Percentiles rank a stretch among this genome's conserved stretches.
Evolutionary conservation across 208 protist genomes (phyloP).

Genomic region (Acanthamoeba castellanii): DNA sequence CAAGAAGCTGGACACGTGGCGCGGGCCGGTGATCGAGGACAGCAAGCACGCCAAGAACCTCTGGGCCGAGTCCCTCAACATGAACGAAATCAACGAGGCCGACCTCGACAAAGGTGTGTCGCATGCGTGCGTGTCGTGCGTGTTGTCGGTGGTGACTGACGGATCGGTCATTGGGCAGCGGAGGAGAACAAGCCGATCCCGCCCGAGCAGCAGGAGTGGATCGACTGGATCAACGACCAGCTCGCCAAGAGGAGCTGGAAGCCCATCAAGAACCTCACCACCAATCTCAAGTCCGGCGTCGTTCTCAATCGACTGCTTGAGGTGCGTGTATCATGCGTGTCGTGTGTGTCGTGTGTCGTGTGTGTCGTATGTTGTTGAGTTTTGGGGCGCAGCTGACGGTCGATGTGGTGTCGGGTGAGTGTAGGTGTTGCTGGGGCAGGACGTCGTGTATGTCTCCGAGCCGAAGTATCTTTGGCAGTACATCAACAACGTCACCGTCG

Average conservation of each 20-base stretch:
- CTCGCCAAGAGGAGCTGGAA: conserved; percentile 30
- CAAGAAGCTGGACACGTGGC: conserved; percentile 40
- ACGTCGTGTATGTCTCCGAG: neutral
- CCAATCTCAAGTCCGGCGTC: conserved; percentile 46
- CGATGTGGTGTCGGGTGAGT: neutral
- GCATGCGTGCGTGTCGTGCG: neutral
- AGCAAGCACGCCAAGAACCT: conserved; percentile 66
- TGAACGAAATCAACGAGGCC: conserved; percentile 64
- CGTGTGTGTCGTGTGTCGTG: too few species aligned
- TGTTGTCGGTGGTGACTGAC: too few species aligned
- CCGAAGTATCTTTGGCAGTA: conserved; percentile 69
- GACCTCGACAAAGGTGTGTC: conserved; percentile 20
- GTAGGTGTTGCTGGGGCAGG: conserved; percentile 1
- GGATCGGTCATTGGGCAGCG: too few species aligned
- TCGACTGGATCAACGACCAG: conserved; percentile 65
- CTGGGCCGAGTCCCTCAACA: conserved; percentile 63
- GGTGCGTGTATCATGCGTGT: neutral
- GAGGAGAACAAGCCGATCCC: neutral
- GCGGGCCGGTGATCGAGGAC: conserved; percentile 46
- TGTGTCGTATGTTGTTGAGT: too few species aligned
- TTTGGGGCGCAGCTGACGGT: neutral
- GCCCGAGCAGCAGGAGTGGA: conserved; percentile 58
- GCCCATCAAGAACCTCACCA: conserved; percentile 54
- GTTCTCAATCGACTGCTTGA: conserved; percentile 18
- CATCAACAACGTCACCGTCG: conserved; percentile 62